Evolutionary conservation across 1,284 basidiomycete species (phyloP).

Genomic region (Rhodotorula sp.): DNA sequence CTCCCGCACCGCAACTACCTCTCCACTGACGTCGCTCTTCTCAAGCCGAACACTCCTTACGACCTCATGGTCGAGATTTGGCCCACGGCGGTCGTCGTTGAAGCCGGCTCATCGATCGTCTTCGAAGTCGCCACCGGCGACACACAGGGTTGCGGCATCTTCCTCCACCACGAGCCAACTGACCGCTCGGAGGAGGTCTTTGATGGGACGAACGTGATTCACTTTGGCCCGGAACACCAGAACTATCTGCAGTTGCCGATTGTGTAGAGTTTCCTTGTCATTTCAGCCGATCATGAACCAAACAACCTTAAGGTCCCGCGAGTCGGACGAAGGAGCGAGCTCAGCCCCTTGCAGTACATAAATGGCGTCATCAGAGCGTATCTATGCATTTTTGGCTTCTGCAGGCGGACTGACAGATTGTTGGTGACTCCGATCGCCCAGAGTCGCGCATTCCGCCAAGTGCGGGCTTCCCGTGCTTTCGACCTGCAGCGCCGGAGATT

Average conservation of each 20-base stretch:
- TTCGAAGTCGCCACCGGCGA: conserved; percentile 40
- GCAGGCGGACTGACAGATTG: no score
- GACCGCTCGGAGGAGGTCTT: conserved; percentile 24
- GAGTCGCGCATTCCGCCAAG: no score
- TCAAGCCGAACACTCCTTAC: conserved; percentile 42
- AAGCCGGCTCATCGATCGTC: conserved; percentile 42
- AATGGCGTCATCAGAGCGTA: no score
- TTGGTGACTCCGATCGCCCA: no score
- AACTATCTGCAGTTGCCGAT: conserved; percentile 34
- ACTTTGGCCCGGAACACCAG: conserved; percentile 29
- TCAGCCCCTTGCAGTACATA: no score
- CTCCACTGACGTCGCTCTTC: conserved; percentile 41
- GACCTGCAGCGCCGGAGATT: no score
- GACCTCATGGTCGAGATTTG: conserved; percentile 47
- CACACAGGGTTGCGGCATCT: conserved; percentile 42
- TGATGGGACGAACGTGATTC: conserved; percentile 25
- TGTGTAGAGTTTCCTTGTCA: background rate
- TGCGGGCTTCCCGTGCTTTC: no score
- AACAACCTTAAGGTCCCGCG: no score
- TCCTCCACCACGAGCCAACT: conserved; percentile 33
- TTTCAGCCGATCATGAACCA: background rate
- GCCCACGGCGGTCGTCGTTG: conserved; percentile 48
- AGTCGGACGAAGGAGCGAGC: no score
- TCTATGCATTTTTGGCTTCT: no score
- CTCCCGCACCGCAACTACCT: conserved; percentile 46